Percentiles rank a stretch among this genome's conserved stretches.
phyloP scores from a whole-genome alignment of 1,284 basidiomycete genomes.

The Leccinum laetum region DNA sequence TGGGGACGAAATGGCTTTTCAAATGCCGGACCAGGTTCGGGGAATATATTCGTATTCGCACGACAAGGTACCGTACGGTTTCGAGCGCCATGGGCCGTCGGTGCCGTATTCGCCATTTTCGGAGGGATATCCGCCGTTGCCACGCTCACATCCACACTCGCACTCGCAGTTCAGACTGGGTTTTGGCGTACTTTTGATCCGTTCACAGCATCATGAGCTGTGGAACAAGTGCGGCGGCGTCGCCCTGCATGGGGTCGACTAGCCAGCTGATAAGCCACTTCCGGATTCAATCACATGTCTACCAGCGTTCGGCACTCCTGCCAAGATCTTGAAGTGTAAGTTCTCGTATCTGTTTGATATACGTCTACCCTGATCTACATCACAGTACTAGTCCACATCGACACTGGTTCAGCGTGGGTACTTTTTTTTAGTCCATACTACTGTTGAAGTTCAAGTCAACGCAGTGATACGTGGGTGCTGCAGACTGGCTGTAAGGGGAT shows the following conservation, averaged over 20 bases:
- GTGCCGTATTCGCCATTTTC: background rate
- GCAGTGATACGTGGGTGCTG: too few species aligned
- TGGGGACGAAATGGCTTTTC: background rate
- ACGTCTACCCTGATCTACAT: too few species aligned
- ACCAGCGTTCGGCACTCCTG: background rate
- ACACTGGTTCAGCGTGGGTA: too few species aligned
- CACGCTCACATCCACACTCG: background rate
- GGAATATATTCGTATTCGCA: background rate
- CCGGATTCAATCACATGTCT: slow-evolving; percentile 2
- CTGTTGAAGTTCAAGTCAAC: too few species aligned
- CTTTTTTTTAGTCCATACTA: too few species aligned
- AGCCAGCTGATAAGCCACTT: background rate
- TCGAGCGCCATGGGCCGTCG: background rate
- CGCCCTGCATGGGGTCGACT: background rate
- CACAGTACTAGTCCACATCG: too few species aligned
- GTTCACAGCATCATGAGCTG: background rate
- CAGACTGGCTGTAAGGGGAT: too few species aligned
- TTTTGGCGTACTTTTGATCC: background rate
- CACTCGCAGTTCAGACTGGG: background rate
- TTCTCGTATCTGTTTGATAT: too few species aligned
- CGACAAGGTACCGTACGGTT: background rate
- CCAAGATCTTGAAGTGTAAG: too few species aligned
- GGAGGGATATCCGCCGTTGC: background rate
- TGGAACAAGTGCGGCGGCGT: background rate
- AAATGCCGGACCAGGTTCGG: background rate